Percentiles rank a stretch among this genome's conserved stretches.
Conservation (phyloP, 2,329 filamentous ascomycete species). For the Pezicula radicicola region DNA sequence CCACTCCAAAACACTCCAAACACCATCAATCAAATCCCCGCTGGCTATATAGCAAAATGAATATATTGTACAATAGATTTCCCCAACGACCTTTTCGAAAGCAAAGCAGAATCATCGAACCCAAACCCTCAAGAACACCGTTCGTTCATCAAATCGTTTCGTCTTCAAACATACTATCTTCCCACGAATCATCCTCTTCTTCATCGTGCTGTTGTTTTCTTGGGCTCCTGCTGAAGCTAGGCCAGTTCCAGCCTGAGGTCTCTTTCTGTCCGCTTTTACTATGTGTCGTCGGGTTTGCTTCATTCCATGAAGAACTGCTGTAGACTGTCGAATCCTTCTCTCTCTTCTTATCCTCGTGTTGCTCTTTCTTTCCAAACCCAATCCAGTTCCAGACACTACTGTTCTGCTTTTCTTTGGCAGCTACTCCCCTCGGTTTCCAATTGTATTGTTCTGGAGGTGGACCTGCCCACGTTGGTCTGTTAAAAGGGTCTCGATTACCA, state of each 20-base stretch:
- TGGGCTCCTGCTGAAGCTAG: not conserved
- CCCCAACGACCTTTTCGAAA: too few relatives aligned
- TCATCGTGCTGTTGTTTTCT: not conserved
- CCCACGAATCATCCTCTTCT: not conserved
- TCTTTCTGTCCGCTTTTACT: too few relatives aligned
- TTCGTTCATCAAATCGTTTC: constrained; percentile 4
- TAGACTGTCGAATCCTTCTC: too few relatives aligned
- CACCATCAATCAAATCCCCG: too few relatives aligned
- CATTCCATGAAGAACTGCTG: too few relatives aligned
- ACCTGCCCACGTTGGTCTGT: not conserved
- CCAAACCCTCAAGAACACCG: not conserved
- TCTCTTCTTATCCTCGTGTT: not conserved
- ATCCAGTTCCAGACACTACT: not conserved
- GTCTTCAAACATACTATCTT: constrained; percentile 4
- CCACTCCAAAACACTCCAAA: too few relatives aligned
- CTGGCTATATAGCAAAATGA: too few relatives aligned
- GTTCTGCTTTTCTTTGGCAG: not conserved
- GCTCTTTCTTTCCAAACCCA: not conserved
- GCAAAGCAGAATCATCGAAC: too few relatives aligned
- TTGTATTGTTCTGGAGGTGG: not conserved
- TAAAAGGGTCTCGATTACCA: not conserved
- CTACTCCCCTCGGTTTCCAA: not conserved
- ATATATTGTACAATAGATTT: too few relatives aligned
- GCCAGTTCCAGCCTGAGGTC: not conserved
- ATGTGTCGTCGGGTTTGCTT: too few relatives aligned